phyloP scores from a whole-genome alignment of 179 eudicot species.

The Drosera spatulata region DNA sequence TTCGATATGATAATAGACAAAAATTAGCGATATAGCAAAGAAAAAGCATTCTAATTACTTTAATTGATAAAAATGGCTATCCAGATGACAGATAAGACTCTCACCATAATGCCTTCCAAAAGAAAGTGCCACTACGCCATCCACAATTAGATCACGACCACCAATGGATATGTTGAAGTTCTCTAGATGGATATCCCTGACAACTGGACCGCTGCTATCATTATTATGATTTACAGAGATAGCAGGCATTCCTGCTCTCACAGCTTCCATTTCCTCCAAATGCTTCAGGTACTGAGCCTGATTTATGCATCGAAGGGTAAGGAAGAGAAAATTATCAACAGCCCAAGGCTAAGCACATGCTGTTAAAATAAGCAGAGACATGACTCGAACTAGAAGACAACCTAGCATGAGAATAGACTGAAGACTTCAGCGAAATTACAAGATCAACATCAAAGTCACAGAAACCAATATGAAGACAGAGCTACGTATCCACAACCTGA shows the following conservation, averaged over 20 bases:
- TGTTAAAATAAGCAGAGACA: no score
- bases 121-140: constrained; percentile 76
- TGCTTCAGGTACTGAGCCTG: constrained; percentile 82
- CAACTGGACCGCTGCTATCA: constrained; percentile 47
- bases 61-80: neutral
- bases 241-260: constrained; percentile 89
- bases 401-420: no score
- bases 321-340: neutral
- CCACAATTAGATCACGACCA: constrained; percentile 90
- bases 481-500: no score
- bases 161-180: constrained; percentile 90
- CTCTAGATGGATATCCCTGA: constrained; percentile 87
- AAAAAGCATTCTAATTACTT: no score
- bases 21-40: no score
- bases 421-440: no score
- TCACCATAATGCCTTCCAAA: constrained; percentile 93
- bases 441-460: no score
- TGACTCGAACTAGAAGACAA: no score
- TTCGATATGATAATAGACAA: no score
- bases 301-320: constrained; percentile 9
- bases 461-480: no score
- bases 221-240: constrained; percentile 63
- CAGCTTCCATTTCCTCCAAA: constrained; percentile 93
- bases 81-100: neutral
- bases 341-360: neutral